phyloP scores from a whole-genome alignment of 23 red algal genomes.

The Gracilariopsis chorda region DNA sequence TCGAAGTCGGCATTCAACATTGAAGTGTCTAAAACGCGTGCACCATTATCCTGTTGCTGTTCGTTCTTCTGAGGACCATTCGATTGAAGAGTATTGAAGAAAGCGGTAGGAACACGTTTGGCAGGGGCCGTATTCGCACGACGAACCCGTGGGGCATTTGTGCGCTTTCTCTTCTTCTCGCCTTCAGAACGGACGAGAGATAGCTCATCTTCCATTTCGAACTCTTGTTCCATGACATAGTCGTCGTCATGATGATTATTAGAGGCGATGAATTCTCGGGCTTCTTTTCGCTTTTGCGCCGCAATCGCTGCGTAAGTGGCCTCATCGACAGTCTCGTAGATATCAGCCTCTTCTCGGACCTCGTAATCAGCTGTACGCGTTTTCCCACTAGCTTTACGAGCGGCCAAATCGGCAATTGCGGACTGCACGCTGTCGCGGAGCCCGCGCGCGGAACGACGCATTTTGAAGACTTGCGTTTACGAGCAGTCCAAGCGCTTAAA shows the following conservation, averaged over 20 bases:
- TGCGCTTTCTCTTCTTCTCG: conserved; percentile 34
- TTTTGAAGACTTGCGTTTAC: background rate
- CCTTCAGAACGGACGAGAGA: conserved; percentile 4
- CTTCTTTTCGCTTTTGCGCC: conserved; percentile 56
- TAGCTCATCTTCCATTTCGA: conserved; percentile 64
- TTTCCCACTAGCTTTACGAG: conserved; percentile 60
- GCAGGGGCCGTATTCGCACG: background rate
- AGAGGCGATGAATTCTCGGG: conserved; percentile 66
- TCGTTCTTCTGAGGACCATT: background rate
- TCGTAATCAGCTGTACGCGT: conserved; percentile 61
- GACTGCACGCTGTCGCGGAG: conserved; percentile 4
- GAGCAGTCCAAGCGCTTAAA: too few species aligned
- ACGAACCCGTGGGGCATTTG: background rate
- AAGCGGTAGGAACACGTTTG: conserved; percentile 40
- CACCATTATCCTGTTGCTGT: background rate
- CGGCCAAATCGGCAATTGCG: conserved; percentile 61
- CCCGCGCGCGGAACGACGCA: conserved; percentile 50
- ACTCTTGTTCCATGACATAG: conserved; percentile 60
- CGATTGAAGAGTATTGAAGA: conserved; percentile 39
- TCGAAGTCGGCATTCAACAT: conserved; percentile 48
- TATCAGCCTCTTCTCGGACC: conserved; percentile 59
- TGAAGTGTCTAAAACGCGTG: conserved; percentile 30
- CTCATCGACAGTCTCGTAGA: conserved; percentile 92
- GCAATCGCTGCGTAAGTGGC: conserved; percentile 50
- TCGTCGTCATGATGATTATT: conserved; percentile 34